Percentiles rank a stretch among this genome's conserved stretches.
phyloP scores from a whole-genome alignment of 140 eudicot genomes.

The Stevia rebaudiana region DNA sequence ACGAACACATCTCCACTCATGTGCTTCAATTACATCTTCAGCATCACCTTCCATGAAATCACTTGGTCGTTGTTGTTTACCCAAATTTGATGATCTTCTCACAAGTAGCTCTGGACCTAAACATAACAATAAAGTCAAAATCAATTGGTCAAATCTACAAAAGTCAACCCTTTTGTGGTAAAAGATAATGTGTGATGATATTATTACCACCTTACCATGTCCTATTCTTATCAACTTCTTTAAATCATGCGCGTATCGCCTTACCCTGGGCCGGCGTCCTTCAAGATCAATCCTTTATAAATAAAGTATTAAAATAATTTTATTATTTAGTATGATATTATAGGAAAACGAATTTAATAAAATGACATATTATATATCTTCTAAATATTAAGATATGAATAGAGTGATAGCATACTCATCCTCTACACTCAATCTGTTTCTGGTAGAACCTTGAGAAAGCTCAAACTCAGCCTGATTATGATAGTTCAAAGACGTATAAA shows the following conservation, averaged over 20 bases:
- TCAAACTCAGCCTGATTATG: constrained; percentile 71
- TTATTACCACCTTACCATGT: constrained; percentile 60
- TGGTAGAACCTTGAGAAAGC: constrained; percentile 66
- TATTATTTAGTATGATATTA: constrained; percentile 1
- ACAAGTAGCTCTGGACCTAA: constrained; percentile 76
- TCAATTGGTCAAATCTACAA: neutral
- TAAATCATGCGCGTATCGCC: constrained; percentile 70
- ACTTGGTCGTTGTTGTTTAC: constrained; percentile 24
- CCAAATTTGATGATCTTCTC: constrained; percentile 53
- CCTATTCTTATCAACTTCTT: constrained; percentile 83
- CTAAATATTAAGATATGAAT: neutral
- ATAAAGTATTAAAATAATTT: constrained; percentile 11
- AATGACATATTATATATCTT: neutral
- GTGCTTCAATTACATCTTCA: constrained; percentile 79
- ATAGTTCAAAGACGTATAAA: constrained; percentile 6
- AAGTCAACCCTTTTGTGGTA: neutral
- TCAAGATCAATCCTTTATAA: constrained; percentile 82
- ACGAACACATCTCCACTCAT: constrained; percentile 88
- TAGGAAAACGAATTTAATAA: neutral
- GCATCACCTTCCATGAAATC: constrained; percentile 63
- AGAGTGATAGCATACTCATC: constrained; percentile 56
- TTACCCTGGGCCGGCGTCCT: constrained; percentile 81
- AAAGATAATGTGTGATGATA: neutral
- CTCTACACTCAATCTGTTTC: constrained; percentile 66
- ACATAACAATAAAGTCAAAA: constrained; percentile 10